Evolutionary conservation across 192 early-diverging fungal species (phyloP), one percentile per base, ranked within the genome.

Genomic region (Gonapodya sp.): DNA sequence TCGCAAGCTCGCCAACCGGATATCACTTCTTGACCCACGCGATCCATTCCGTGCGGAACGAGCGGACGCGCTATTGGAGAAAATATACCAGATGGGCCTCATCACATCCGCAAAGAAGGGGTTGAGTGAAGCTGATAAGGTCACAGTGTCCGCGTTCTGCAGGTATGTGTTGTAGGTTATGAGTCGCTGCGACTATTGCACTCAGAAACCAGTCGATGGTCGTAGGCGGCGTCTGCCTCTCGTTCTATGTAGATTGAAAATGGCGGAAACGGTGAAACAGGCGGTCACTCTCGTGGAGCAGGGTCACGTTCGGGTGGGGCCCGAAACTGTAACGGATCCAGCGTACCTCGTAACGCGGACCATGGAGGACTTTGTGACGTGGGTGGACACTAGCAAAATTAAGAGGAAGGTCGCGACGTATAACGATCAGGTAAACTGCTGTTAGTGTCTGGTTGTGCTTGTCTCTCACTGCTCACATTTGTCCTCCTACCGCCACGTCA

Each of bases 361-460:
- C 81, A 93, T 96, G 91, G 96, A 98, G 84, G 96, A 98, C 86
- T 98, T 93, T 89, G 92, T 98, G 1, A 96, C 96, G 0, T 98
- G 96, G 96, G 95, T 96, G 16, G 95, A 98, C 81, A 94, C 96
- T n/a, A 95, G 94, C 79, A 95, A 94, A 89, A 97, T 98, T 84
- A 96, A 96, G 89, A 89, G 94, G 81, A 96, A 97, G 94, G 95
- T 98, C 83, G 88, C 95, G 83, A 34, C 75, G 30, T 77, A 77
- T 33, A 34, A 18, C 31, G 75, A 77, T 33, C 75, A 34, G 46
- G 46, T 64, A 64, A 64, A 16, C 8, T 64, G 46, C 24, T 8
- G 46, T 64, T 8, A 24, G 8, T 64, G 46, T 64, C 46, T 64
- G 46, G 46, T 16, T 64, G 46, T 8, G 46, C 24, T 64, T 64